These are phyloP conservation scores for Tulasnella sp. DNA, from an alignment of 768 basidiomycete species.

Conservation along the genomic window DNA sequence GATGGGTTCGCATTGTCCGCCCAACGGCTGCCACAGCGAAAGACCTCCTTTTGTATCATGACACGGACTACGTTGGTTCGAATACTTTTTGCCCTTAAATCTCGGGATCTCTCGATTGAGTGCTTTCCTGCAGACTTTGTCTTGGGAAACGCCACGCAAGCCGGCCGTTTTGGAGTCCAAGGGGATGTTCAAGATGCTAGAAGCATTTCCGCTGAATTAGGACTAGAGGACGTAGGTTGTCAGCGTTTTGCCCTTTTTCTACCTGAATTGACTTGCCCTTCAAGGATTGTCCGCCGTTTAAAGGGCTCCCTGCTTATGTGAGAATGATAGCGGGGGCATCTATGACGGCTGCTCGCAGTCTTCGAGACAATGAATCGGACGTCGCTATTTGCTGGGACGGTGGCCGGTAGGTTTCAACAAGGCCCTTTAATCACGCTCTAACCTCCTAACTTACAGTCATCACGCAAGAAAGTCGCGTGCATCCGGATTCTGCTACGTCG, in stretches of 20 bases:
- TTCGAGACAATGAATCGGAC: constrained; percentile 51
- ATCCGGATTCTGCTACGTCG: constrained; percentile 91
- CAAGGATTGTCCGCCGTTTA: constrained; percentile 82
- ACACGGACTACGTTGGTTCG: constrained; percentile 36
- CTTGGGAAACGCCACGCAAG: background rate
- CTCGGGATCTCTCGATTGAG: background rate
- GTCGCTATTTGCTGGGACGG: constrained; percentile 88
- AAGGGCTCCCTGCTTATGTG: constrained; percentile 63
- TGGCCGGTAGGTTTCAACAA: constrained; percentile 45
- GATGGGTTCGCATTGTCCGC: constrained; percentile 30
- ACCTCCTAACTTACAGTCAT: constrained; percentile 47
- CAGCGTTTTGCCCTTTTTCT: constrained; percentile 42
- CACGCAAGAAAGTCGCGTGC: constrained; percentile 76
- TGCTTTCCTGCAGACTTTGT: background rate
- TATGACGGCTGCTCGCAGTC: constrained; percentile 61
- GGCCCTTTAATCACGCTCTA: constrained; percentile 23
- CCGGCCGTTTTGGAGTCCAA: background rate
- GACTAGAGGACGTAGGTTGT: constrained; percentile 54
- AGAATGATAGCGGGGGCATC: constrained; percentile 70
- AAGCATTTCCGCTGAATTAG: constrained; percentile 43
- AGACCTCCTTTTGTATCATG: constrained; percentile 39
- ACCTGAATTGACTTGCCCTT: constrained; percentile 40
- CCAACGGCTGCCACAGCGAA: constrained; percentile 32
- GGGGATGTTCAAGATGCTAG: constrained; percentile 17
- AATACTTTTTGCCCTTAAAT: background rate